These are phyloP conservation scores for Yarrowia sp. DNA, from an alignment of 805 yeast genomes.

Conservation along the genomic window DNA sequence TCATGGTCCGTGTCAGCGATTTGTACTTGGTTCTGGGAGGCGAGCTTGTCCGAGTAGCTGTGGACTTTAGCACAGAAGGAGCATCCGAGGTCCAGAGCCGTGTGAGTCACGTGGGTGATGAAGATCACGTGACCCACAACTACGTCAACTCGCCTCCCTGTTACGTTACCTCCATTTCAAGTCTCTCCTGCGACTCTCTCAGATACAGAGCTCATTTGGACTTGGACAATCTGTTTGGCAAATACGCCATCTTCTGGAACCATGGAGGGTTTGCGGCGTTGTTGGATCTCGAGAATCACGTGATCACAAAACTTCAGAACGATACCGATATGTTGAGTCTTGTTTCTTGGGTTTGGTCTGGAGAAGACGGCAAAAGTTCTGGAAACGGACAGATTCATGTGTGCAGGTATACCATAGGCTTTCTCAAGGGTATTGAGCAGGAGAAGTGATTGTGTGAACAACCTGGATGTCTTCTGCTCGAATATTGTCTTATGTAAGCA, in stretches of 20 bases:
- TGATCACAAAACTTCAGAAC: constrained; percentile 21
- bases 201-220: constrained; percentile 18
- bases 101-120: constrained; percentile 4
- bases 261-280: constrained; percentile 20
- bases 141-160: not conserved
- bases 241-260: constrained; percentile 21
- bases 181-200: not conserved
- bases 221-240: constrained; percentile 21
- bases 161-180: not conserved
- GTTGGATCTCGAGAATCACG: constrained; percentile 20
- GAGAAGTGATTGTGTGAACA: no score
- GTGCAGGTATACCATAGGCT: not conserved
- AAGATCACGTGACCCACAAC: constrained; percentile 2
- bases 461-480: no score
- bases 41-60: not conserved
- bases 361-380: not conserved
- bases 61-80: not conserved
- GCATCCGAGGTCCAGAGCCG: constrained; percentile 4
- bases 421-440: not conserved
- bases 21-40: constrained; percentile 1
- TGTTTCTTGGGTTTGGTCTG: constrained; percentile 9
- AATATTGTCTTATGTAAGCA: no score
- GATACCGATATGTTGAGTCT: constrained; percentile 12
- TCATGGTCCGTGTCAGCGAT: constrained; percentile 2
- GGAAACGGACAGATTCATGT: constrained; percentile 17